Evolutionary conservation across 164 flowering plant species (phyloP).

Genomic region (Annona squamosa): DNA sequence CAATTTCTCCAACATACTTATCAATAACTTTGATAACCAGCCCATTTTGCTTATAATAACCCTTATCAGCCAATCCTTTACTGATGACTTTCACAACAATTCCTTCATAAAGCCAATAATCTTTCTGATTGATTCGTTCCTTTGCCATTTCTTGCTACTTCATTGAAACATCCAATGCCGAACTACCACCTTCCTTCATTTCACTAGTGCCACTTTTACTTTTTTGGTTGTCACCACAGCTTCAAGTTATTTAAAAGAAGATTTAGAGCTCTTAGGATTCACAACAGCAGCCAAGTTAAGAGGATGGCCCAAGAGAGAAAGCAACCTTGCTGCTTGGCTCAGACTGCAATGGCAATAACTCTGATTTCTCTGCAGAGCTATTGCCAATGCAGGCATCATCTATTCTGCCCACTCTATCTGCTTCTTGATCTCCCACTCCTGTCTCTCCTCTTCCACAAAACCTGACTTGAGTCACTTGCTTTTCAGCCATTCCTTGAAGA

Average conservation of each 20-base stretch:
- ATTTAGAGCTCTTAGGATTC: slow-evolving; percentile 33
- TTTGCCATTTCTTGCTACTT: slow-evolving; percentile 72
- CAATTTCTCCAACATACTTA: slow-evolving; percentile 78
- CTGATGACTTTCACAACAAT: slow-evolving; percentile 85
- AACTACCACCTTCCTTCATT: slow-evolving; percentile 23
- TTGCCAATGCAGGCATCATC: slow-evolving; percentile 15
- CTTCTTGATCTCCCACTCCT: slow-evolving; percentile 60
- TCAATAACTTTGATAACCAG: slow-evolving; percentile 64
- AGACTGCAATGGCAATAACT: slow-evolving; percentile 19
- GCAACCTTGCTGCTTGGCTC: slow-evolving; percentile 51
- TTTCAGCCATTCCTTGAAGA: slow-evolving; percentile 67
- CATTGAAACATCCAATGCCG: slow-evolving; percentile 74
- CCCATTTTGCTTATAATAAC: slow-evolving; percentile 85
- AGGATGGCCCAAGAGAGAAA: slow-evolving; percentile 42
- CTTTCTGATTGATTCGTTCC: slow-evolving; percentile 67
- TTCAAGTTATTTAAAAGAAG: slow-evolving; percentile 39
- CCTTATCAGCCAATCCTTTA: slow-evolving; percentile 59
- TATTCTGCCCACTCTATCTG: slow-evolving; percentile 76
- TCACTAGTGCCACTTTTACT: slow-evolving; percentile 10
- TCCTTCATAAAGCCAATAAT: slow-evolving; percentile 82
- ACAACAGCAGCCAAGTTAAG: slow-evolving; percentile 28
- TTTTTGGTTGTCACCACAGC: slow-evolving; percentile 15
- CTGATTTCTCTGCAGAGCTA: slow-evolving; percentile 3
- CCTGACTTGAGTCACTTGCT: slow-evolving; percentile 66
- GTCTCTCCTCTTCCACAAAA: slow-evolving; percentile 74